Evolutionary conservation across 2,329 filamentous ascomycete genomes (phyloP), one percentile per base, ranked within the genome.

Genomic region (Acrodontium crateriforme): DNA sequence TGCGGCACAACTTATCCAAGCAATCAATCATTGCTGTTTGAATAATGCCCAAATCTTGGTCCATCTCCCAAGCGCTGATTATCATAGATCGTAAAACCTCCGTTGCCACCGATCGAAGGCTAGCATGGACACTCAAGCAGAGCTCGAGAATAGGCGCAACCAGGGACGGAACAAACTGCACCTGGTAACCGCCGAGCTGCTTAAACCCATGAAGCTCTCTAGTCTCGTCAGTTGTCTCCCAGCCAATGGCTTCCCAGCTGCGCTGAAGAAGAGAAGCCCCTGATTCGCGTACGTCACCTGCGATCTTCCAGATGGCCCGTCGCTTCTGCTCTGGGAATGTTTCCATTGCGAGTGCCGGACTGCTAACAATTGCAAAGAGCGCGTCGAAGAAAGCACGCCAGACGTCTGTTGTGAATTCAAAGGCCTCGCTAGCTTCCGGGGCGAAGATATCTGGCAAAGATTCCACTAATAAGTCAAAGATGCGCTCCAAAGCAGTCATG

Each of bases 61-160:
- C 94, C 38, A 98, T 58, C 10, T 84, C 85, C 89, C 89, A 98
- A 55, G 98, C 89, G 56, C 85, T 92, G 41, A 95, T 76, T 45
- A 98, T 92, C 89, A 98, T 98, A 3, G 84, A 92, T 52, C 93
- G 84, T 36, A 98, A 58, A 12, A 98, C 80, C 51, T 93, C 81
- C 16, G 94, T 84, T 1, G 87, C 89, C 54, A 92, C 89, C 38
- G 73, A 74, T 35, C 89, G 72, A 31, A 98, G 62, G 3, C 85
- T 85, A 52, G 92, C 83, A 42, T 98, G 89, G 3, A 95, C 84
- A 48, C 87, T 95, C 31, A 98, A 65, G 49, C 89, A 98, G 7
- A 98, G 68, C 54, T 91, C 83, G 14, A 95, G 80, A 27, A 95
- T 89, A 1, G 85, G 84, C 1, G 79, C 78, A 6, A 98, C 84